Evolutionary conservation across 2,329 filamentous ascomycete genomes (phyloP).

Genomic region (Zymoseptoria crescenta): DNA sequence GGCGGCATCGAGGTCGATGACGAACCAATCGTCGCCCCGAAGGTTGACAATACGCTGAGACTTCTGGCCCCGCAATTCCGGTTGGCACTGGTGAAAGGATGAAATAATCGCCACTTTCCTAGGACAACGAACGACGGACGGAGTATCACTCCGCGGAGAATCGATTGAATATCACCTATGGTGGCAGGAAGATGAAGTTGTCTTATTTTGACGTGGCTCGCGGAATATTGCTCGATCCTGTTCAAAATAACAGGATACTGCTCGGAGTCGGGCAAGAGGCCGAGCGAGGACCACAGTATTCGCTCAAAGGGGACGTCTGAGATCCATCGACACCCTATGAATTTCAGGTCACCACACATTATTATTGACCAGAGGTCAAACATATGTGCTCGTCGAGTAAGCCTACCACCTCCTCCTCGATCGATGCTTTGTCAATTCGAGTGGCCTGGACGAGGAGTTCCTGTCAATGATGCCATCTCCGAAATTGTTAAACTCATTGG

Average conservation of each 20-base stretch:
- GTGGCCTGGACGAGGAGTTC: no score
- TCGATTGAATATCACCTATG: not conserved
- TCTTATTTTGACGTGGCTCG: not conserved
- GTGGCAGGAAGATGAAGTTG: not conserved
- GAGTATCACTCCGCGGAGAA: not conserved
- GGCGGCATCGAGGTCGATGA: slow-evolving; percentile 22
- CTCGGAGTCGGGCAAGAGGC: not conserved
- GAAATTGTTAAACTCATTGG: no score
- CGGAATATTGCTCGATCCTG: not conserved
- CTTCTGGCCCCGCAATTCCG: slow-evolving; percentile 29
- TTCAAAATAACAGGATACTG: not conserved
- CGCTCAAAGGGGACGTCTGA: not conserved
- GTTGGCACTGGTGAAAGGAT: slow-evolving; percentile 23
- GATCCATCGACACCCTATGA: not conserved
- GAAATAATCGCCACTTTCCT: not conserved
- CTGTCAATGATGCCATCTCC: no score
- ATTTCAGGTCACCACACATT: not conserved
- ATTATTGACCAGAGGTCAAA: not conserved
- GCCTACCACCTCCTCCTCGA: no score
- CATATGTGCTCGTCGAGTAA: not conserved
- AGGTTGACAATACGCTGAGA: slow-evolving; percentile 24
- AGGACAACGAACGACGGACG: not conserved
- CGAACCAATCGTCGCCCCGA: slow-evolving; percentile 24
- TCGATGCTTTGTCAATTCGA: no score
- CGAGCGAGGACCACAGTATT: not conserved